Evolutionary conservation across 768 basidiomycete species (phyloP).

Genomic region (Pulveroboletus sp.): DNA sequence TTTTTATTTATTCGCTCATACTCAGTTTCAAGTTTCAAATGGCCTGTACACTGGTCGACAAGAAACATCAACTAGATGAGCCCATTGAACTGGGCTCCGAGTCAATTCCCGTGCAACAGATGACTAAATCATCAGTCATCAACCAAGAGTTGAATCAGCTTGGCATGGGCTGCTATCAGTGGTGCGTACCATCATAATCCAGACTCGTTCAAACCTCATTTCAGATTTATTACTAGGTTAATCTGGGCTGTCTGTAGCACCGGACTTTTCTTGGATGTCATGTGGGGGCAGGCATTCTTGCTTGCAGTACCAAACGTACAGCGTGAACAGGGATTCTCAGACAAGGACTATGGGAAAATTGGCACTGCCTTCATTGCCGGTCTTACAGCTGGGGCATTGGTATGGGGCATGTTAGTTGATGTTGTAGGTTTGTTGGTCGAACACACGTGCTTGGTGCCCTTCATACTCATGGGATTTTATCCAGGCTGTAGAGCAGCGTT

Average conservation of each 20-base stretch:
- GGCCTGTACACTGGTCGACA: background rate
- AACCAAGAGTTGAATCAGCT: constrained; percentile 11
- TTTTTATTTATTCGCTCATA: too few species aligned
- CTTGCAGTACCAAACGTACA: constrained; percentile 5
- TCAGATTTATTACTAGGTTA: background rate
- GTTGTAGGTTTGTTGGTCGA: constrained; percentile 11
- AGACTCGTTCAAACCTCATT: background rate
- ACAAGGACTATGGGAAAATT: constrained; percentile 14
- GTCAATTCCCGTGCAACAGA: background rate
- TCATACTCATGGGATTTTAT: background rate
- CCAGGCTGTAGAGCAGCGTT: constrained; percentile 16
- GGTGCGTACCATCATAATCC: background rate
- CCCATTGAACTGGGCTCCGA: background rate
- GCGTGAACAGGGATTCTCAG: constrained; percentile 16
- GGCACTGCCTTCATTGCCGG: background rate
- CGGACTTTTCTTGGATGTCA: constrained; percentile 9
- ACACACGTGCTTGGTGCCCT: background rate
- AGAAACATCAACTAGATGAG: background rate
- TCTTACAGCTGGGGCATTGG: constrained; percentile 3
- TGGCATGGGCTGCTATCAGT: constrained; percentile 17
- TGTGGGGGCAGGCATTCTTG: constrained; percentile 4
- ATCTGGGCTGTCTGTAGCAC: constrained; percentile 15
- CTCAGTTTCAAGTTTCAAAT: too few species aligned
- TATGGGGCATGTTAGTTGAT: constrained; percentile 16
- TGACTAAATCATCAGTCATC: constrained; percentile 10